These are phyloP conservation scores for Scortechinia acanthostroma DNA, from an alignment of 2,329 filamentous ascomycete species.

Conservation along the genomic window DNA sequence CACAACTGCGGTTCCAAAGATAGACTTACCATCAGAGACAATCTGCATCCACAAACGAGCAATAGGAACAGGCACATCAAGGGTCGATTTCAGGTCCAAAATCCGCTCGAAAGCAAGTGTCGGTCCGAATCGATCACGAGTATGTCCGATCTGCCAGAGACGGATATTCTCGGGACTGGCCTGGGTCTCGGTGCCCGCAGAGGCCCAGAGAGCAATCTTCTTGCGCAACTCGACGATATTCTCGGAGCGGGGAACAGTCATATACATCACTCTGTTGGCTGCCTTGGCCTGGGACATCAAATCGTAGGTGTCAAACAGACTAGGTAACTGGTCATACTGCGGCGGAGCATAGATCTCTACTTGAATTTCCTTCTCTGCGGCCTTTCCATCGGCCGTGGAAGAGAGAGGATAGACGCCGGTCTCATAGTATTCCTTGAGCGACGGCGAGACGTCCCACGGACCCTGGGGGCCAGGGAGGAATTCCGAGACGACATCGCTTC, in stretches of 20 bases:
- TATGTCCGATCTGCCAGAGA: conserved; percentile 26
- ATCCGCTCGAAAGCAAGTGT: conserved; percentile 22
- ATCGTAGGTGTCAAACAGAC: conserved; percentile 31
- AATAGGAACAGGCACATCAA: conserved; percentile 8
- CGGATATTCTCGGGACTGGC: conserved; percentile 23
- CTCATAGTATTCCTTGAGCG: conserved; percentile 27
- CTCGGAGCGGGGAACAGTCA: conserved; percentile 20
- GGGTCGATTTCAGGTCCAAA: conserved; percentile 16
- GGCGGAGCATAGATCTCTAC: conserved; percentile 28
- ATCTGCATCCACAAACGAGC: background rate
- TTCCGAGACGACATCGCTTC: conserved; percentile 32
- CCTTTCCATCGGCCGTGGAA: conserved; percentile 2
- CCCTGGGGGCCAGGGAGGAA: conserved; percentile 29
- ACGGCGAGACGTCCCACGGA: conserved; percentile 34
- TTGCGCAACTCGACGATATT: conserved; percentile 18
- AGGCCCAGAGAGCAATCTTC: background rate
- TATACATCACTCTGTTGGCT: conserved; percentile 19
- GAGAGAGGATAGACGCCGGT: conserved; percentile 11
- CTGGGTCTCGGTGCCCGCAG: conserved; percentile 18
- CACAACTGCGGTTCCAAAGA: background rate
- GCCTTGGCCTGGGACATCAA: conserved; percentile 26
- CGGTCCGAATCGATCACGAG: conserved; percentile 17
- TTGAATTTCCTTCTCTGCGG: conserved; percentile 14
- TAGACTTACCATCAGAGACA: background rate
- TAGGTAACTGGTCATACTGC: conserved; percentile 18